Conservation (phyloP, 1,284 basidiomycete species). For the Ustilago shanxiensis region DNA sequence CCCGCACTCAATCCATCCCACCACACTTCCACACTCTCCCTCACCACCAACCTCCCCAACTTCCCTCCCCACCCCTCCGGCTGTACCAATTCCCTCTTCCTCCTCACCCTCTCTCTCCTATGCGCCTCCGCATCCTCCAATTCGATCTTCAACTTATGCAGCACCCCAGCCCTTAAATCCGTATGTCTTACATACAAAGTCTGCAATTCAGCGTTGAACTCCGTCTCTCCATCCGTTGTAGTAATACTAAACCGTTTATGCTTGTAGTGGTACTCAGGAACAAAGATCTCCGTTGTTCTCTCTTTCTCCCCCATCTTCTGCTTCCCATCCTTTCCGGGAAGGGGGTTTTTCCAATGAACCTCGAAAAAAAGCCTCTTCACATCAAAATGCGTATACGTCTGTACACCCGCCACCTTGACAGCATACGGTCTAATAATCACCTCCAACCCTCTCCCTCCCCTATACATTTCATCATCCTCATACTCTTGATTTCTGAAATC, state of each 20-base stretch:
- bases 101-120: slow-evolving; percentile 13
- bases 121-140: slow-evolving; percentile 22
- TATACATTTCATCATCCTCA: slow-evolving; percentile 77
- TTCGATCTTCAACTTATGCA: slow-evolving; percentile 49
- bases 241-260: slow-evolving; percentile 34
- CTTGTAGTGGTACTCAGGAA: slow-evolving; percentile 55
- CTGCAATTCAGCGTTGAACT: slow-evolving; percentile 45
- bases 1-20: slow-evolving; percentile 20
- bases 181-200: slow-evolving; percentile 53
- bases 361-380: slow-evolving; percentile 50
- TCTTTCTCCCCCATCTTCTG: slow-evolving; percentile 1
- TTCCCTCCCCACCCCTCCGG: slow-evolving; percentile 9
- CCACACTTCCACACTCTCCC: slow-evolving; percentile 25
- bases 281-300: slow-evolving; percentile 56
- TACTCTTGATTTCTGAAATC: slow-evolving; percentile 63
- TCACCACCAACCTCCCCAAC: slow-evolving; percentile 15
- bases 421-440: slow-evolving; percentile 74
- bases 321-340: slow-evolving; percentile 21
- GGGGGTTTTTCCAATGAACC: slow-evolving; percentile 62
- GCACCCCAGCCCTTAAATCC: slow-evolving; percentile 27
- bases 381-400: slow-evolving; percentile 57
- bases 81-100: slow-evolving; percentile 11
- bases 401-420: slow-evolving; percentile 68
- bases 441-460: slow-evolving; percentile 82
- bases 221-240: slow-evolving; percentile 39